Evolutionary conservation across 371 early-diverging fungal species (phyloP).

Genomic region (Mortierella sp.): DNA sequence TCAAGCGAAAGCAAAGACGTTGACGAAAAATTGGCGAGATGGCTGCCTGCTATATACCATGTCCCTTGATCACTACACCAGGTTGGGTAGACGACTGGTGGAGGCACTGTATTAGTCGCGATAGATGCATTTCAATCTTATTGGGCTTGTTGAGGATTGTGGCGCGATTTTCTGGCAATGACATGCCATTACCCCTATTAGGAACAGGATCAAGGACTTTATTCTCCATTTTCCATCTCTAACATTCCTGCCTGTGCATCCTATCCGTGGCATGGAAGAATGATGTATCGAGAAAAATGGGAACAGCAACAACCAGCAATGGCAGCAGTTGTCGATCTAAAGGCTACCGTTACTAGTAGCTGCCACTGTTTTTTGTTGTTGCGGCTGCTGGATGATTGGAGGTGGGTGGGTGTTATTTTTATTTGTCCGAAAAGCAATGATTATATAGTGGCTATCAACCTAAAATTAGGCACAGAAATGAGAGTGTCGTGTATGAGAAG

Average conservation of each 20-base stretch:
- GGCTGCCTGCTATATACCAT: conserved; percentile 37
- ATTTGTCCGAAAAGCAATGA: too few species aligned
- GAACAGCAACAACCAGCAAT: too few species aligned
- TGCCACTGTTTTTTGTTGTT: too few species aligned
- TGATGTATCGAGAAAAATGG: too few species aligned
- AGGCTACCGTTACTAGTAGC: too few species aligned
- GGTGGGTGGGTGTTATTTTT: too few species aligned
- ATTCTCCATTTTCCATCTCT: neutral
- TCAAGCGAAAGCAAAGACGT: conserved; percentile 15
- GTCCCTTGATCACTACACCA: conserved; percentile 14
- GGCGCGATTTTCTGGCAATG: neutral
- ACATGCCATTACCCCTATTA: neutral
- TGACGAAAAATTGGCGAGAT: too few species aligned
- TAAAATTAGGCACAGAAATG: too few species aligned
- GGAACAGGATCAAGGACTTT: neutral
- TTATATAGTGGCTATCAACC: too few species aligned
- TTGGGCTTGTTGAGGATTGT: conserved; percentile 1
- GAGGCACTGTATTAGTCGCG: neutral
- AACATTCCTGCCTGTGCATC: neutral
- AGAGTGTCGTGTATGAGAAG: too few species aligned
- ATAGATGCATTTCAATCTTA: neutral
- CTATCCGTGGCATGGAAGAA: neutral
- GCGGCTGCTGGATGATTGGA: too few species aligned
- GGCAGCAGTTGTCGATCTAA: too few species aligned
- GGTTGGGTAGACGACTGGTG: conserved; percentile 22